Evolutionary conservation across 2,329 filamentous ascomycete genomes (phyloP), one percentile per base, ranked within the genome.

Genomic region (Trichoderma sp.): DNA sequence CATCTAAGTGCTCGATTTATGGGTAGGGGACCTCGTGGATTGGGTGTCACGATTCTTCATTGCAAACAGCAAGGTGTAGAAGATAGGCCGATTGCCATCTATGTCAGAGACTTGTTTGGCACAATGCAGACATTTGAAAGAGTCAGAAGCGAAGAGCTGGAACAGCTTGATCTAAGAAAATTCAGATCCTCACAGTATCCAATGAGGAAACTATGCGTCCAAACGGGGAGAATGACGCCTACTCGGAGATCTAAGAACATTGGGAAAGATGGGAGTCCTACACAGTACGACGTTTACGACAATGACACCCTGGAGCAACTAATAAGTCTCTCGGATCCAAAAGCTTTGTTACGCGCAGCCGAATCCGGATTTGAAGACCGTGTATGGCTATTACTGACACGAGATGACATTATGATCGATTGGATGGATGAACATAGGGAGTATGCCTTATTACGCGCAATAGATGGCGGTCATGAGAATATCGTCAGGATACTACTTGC

Each of bases 111-210:
- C 18, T 18, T 59, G 4, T 27, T 18, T 11, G 24, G 35, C 4
- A 74, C 71, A 56, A 67, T 74, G 71, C 45, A 67, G 21, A 38
- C 24, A 4, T 74, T 74, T 59, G 63, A 74, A 31, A 68, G 71
- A 59, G 63, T 74, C 60, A 27, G 2, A 12, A 35, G 63, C 38
- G 16, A 59, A 6, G 29, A 24, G 11, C 8, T 59, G 18, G 63
- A 60, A 9, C n/a, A 18, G 7, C 29, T 74, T 18, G 29, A 74
- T 41, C 63, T 56, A 11, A 66, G 18, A 11, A 59, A 56, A 21
- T 31, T 68, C 7, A 63, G 21, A 27, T 33, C 7, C 0, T 56
- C 18, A 1, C 63, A 74, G 35, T 74, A 74, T 74, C 62, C 71
- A n/a, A 38, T 38, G n/a, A 74, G 71, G 35, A 35, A 11, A 3